Evolutionary conservation across 2,329 filamentous ascomycete species (phyloP).

Genomic region (Lojkania enalia): DNA sequence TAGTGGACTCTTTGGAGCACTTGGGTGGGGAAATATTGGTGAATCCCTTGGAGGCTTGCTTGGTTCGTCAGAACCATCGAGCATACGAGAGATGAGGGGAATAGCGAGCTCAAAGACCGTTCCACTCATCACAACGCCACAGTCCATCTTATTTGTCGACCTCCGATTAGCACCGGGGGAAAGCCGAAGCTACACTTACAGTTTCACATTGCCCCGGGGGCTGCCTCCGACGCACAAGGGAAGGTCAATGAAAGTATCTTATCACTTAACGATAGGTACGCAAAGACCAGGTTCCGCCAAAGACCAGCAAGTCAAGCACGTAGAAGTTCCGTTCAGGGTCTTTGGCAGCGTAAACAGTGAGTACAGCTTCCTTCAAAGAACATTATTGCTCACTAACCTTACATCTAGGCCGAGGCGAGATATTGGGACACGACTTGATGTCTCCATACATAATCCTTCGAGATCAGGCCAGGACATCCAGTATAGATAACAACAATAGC

Average conservation of each 20-base stretch:
- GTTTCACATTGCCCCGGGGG: slow-evolving; percentile 81
- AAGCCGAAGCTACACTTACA: slow-evolving; percentile 83
- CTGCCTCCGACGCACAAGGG: slow-evolving; percentile 90
- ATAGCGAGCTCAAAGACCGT: slow-evolving; percentile 84
- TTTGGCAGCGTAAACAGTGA: slow-evolving; percentile 84
- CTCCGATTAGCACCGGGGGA: slow-evolving; percentile 85
- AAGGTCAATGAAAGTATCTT: slow-evolving; percentile 90
- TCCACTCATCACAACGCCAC: slow-evolving; percentile 89
- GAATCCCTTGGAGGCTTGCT: slow-evolving; percentile 86
- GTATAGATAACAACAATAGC: slow-evolving; percentile 30
- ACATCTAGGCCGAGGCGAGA: slow-evolving; percentile 69
- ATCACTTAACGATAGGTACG: slow-evolving; percentile 88
- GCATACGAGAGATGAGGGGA: slow-evolving; percentile 92
- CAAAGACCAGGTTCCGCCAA: slow-evolving; percentile 78
- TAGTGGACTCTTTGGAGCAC: slow-evolving; percentile 76
- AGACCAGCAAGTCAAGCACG: slow-evolving; percentile 79
- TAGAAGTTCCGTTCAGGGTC: slow-evolving; percentile 90
- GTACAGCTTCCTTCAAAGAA: slow-evolving; percentile 14
- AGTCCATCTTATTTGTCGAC: slow-evolving; percentile 95
- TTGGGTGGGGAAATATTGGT: slow-evolving; percentile 87
- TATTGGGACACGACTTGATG: slow-evolving; percentile 92
- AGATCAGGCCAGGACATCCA: slow-evolving; percentile 69
- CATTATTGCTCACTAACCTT: slow-evolving; percentile 22
- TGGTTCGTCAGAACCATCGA: slow-evolving; percentile 85
- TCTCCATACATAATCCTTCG: slow-evolving; percentile 86